Evolutionary conservation across 768 basidiomycete species (phyloP).

Genomic region (Pulveroboletus sp.): DNA sequence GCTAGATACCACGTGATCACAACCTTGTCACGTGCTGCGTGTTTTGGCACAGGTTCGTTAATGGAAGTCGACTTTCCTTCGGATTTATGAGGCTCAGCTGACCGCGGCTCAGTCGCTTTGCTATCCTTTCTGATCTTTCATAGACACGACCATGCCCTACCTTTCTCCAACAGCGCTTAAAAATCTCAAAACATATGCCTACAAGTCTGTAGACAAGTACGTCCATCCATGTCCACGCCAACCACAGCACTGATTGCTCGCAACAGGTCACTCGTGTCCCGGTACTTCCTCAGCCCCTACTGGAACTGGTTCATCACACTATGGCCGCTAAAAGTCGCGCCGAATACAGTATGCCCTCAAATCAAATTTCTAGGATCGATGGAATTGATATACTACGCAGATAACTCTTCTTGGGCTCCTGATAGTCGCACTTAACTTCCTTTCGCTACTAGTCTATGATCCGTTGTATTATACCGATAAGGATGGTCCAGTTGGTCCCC

Average conservation of each 20-base stretch:
- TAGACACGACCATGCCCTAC: slow-evolving; percentile 48
- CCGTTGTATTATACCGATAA: slow-evolving; percentile 68
- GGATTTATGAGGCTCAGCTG: not conserved
- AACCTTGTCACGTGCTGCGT: not conserved
- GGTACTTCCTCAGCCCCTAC: slow-evolving; percentile 75
- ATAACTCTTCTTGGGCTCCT: slow-evolving; percentile 83
- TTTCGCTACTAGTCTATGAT: slow-evolving; percentile 80
- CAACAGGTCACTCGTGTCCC: slow-evolving; percentile 66
- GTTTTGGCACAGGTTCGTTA: not conserved
- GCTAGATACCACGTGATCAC: slow-evolving; percentile 4
- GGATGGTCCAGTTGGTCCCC: slow-evolving; percentile 56
- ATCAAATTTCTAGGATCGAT: not conserved
- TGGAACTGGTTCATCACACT: slow-evolving; percentile 91
- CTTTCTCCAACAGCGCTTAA: slow-evolving; percentile 62
- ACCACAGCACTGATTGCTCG: slow-evolving; percentile 4
- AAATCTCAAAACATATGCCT: slow-evolving; percentile 73
- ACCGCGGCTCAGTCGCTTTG: not conserved
- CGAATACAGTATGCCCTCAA: slow-evolving; percentile 68
- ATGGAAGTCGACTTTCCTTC: not conserved
- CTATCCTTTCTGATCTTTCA: not conserved
- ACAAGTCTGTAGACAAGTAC: slow-evolving; percentile 79
- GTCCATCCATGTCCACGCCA: slow-evolving; percentile 18
- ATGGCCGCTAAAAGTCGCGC: slow-evolving; percentile 81
- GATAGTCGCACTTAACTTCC: slow-evolving; percentile 80
- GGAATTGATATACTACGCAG: slow-evolving; percentile 36